Base-by-base conservation (phyloP, 2,329 filamentous ascomycete species). In the Tolypocladium ophioglossoides region DNA sequence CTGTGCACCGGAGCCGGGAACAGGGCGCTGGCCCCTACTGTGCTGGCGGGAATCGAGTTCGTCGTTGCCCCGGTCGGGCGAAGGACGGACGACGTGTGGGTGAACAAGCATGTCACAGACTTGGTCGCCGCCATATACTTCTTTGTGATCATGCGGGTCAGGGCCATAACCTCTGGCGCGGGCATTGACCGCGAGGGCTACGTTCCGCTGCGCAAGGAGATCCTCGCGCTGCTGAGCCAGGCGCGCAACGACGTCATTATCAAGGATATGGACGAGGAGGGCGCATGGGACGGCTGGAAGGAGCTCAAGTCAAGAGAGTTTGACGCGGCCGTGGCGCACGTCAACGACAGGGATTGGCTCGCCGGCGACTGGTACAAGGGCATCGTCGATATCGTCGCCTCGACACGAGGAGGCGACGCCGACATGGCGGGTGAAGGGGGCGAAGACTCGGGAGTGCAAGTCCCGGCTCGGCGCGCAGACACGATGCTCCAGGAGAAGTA, bases 401-500 rank as follows among this genome's bases (percentile, higher is more conserved):
- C 58, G 55, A 57, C 52, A 55, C 68, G 62, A 14, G 69, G 69
- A 11, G 67, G 61, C 2, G 68, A 71, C 27, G 70, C 67, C 3
- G 70, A 69, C 37, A 59, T 60, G 55, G 66, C 64, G 1, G 72
- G 72, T n/a, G 69, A 69, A 34, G 59, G 57, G 48, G 54, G 60
- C 27, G 61, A 61, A 11, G 68, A 63, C 44, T 54, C 53, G 3
- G 58, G 57, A 24, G 59, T 63, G 57, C 73, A 68, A 55, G 64
- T 71, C 39, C 72, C 76, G 54, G 65, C 76, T 32, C 70, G 82
- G 68, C 67, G 76, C 54, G 72, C 76, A 10, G 80, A 83, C 58
- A 87, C 84, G 2, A 91, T 91, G 87, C 82, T 91, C 61, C 86
- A 91, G 67, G 83, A 85, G 58, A 78, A 79, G 49, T 84, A 87